These are phyloP conservation scores for Gautieria morchelliformis DNA, from an alignment of 768 basidiomycete species.

Conservation along the genomic window DNA sequence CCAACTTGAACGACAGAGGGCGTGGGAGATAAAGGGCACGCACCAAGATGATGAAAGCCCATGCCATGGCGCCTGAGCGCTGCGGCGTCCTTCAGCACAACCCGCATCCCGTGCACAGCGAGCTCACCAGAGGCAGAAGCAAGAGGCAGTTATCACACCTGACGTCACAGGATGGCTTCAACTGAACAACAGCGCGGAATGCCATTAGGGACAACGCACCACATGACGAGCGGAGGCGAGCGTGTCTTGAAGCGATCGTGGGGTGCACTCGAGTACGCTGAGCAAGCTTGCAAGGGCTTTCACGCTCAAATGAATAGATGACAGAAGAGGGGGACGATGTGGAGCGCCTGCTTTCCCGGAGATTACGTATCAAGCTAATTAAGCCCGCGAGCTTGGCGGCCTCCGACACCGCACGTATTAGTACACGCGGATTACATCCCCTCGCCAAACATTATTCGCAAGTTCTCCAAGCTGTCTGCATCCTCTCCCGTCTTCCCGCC, in stretches of 20 bases:
- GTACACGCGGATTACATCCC: constrained; percentile 1
- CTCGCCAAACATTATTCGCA: constrained; percentile 71
- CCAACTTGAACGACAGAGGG: not conserved
- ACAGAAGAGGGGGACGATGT: too few species aligned
- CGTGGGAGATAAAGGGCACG: constrained; percentile 15
- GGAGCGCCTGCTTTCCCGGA: too few species aligned
- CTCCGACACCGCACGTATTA: not conserved
- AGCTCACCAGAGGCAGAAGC: constrained; percentile 57
- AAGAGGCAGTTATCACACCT: constrained; percentile 80
- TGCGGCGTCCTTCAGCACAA: constrained; percentile 23
- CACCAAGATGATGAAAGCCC: constrained; percentile 56
- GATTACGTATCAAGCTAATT: not conserved
- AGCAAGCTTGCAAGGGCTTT: not conserved
- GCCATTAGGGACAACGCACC: not conserved
- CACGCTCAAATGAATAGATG: not conserved
- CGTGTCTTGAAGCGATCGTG: not conserved
- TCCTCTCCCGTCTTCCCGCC: constrained; percentile 45
- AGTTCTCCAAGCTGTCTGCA: constrained; percentile 69
- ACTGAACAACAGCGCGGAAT: too few species aligned
- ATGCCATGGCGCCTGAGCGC: constrained; percentile 66
- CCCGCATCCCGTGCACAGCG: constrained; percentile 16
- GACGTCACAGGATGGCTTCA: not conserved
- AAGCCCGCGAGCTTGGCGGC: not conserved
- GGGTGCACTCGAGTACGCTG: not conserved
- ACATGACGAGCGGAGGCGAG: not conserved